A percentile compares a stretch with the other conserved stretches of the same genome.
Conservation (phyloP, 305 asterid species). For the Fraxinus dipetala region DNA sequence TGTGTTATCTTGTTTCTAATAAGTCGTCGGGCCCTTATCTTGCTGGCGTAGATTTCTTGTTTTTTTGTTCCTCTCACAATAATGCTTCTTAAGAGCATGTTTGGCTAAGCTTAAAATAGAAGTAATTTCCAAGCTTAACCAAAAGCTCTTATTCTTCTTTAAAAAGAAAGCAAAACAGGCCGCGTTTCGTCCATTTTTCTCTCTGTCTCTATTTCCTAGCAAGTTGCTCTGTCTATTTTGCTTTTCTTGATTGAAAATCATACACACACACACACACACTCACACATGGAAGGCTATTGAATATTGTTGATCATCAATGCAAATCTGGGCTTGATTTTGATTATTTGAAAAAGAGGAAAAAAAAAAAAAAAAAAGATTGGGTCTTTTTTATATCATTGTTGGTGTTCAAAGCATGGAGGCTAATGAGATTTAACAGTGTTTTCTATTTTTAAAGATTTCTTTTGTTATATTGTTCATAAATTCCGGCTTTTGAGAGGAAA, state of each 20-base stretch:
- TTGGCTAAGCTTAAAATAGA: background rate
- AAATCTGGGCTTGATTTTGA: constrained; percentile 23
- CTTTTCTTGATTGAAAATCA: background rate
- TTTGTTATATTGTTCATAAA: constrained; percentile 14
- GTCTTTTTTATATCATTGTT: constrained; percentile 23
- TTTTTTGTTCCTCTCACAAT: constrained; percentile 18
- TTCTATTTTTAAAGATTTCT: constrained; percentile 5
- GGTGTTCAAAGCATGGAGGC: constrained; percentile 55
- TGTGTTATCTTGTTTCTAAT: background rate
- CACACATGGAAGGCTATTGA: background rate
- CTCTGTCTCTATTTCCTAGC: background rate
- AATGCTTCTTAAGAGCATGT: constrained; percentile 3
- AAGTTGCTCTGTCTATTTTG: background rate
- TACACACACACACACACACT: background rate
- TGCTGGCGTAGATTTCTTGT: constrained; percentile 36
- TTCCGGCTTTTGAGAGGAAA: constrained; percentile 23
- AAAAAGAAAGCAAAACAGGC: constrained; percentile 22
- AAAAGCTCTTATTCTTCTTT: constrained; percentile 14
- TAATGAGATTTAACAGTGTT: constrained; percentile 50
- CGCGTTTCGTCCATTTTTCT: background rate
- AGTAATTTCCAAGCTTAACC: background rate
- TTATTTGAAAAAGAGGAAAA: background rate
- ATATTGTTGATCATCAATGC: constrained; percentile 22
- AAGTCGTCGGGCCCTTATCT: constrained; percentile 28
- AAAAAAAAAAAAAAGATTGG: constrained; percentile 21